Evolutionary conservation across 2,329 filamentous ascomycete species (phyloP).

Genomic region (Neonectria coccinea): DNA sequence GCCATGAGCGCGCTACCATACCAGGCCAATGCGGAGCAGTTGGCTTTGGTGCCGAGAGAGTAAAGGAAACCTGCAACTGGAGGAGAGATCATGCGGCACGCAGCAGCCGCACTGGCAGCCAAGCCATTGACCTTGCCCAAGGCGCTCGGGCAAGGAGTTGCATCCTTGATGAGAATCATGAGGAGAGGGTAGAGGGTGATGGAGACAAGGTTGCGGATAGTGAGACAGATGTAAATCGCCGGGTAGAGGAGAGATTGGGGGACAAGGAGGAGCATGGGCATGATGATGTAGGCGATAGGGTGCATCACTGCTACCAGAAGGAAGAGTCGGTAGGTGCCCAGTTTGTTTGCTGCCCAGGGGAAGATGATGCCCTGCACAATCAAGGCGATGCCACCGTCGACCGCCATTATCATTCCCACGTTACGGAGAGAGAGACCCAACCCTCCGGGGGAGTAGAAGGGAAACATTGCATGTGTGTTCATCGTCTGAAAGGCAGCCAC

Average conservation of each 20-base stretch:
- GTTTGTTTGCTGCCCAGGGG: slow-evolving; percentile 66
- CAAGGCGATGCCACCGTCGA: slow-evolving; percentile 69
- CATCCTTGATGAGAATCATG: slow-evolving; percentile 76
- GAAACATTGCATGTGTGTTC: slow-evolving; percentile 50
- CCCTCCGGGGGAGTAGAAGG: slow-evolving; percentile 70
- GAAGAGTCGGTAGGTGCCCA: slow-evolving; percentile 72
- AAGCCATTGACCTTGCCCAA: slow-evolving; percentile 75
- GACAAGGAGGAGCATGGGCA: slow-evolving; percentile 69
- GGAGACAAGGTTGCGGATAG: slow-evolving; percentile 69
- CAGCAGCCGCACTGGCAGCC: slow-evolving; percentile 73
- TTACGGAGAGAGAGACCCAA: slow-evolving; percentile 71
- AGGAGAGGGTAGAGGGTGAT: slow-evolving; percentile 75
- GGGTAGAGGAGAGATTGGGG: slow-evolving; percentile 63
- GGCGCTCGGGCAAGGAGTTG: slow-evolving; percentile 66
- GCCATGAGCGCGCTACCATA: slow-evolving; percentile 71
- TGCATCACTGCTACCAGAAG: slow-evolving; percentile 69
- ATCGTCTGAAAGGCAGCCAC: slow-evolving; percentile 54
- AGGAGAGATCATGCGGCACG: slow-evolving; percentile 75
- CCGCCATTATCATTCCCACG: slow-evolving; percentile 71
- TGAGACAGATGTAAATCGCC: slow-evolving; percentile 69
- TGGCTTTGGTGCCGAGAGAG: slow-evolving; percentile 66
- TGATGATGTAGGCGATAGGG: slow-evolving; percentile 69
- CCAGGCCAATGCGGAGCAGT: slow-evolving; percentile 73
- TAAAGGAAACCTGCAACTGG: slow-evolving; percentile 74
- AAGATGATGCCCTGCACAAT: slow-evolving; percentile 72